Conservation (phyloP, 495 filamentous ascomycete genomes). For the Pyronema omphalodes region DNA sequence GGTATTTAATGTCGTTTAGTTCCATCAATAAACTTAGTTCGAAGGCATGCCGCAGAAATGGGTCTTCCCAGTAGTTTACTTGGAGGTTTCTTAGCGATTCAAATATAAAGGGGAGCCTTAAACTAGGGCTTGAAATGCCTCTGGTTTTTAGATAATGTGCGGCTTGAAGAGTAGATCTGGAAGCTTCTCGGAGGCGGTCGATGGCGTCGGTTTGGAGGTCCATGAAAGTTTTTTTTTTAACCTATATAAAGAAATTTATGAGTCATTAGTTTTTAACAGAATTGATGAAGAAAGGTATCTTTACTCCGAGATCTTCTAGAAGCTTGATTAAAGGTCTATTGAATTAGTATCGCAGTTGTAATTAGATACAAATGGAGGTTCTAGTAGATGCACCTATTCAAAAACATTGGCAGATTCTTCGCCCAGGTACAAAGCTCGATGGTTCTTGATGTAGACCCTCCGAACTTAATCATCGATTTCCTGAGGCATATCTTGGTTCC, state of each 20-base stretch:
- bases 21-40: constrained; percentile 46
- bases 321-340: constrained; percentile 58
- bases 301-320: constrained; percentile 45
- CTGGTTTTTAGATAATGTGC: constrained; percentile 41
- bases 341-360: background rate
- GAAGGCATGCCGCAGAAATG: constrained; percentile 43
- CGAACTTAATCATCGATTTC: constrained; percentile 64
- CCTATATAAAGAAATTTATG: constrained; percentile 10
- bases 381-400: constrained; percentile 31
- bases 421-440: constrained; percentile 61
- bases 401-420: constrained; percentile 44
- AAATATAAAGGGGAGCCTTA: constrained; percentile 42
- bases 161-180: constrained; percentile 35
- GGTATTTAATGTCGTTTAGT: constrained; percentile 56
- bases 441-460: constrained; percentile 31
- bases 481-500: constrained; percentile 41
- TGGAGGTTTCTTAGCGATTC: constrained; percentile 32
- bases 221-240: constrained; percentile 38
- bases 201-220: constrained; percentile 40
- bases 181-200: constrained; percentile 36
- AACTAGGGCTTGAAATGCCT: constrained; percentile 31
- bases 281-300: background rate
- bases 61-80: constrained; percentile 43
- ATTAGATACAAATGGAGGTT: background rate
- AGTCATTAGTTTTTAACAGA: background rate